Conservation (phyloP, 2,329 filamentous ascomycete species). For the Lachnellula suecica region DNA sequence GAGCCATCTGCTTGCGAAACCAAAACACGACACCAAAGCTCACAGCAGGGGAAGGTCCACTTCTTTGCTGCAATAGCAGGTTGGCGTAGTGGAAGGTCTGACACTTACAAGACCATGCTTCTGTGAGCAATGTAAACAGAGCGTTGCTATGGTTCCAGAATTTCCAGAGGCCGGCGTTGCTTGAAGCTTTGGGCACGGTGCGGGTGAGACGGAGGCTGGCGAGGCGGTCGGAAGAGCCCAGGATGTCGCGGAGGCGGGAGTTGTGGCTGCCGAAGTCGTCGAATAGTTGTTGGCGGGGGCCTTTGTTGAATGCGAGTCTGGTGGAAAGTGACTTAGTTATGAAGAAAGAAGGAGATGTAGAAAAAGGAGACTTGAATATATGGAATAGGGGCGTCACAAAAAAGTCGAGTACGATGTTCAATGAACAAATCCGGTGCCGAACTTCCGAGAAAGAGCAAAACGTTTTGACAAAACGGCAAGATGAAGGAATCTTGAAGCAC, state of each 20-base stretch:
- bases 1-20: conserved; percentile 7
- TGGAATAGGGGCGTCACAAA: no score
- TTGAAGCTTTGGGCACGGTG: not conserved
- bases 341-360: no score
- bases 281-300: conserved; percentile 10
- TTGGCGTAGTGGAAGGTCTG: conserved; percentile 16
- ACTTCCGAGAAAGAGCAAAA: no score
- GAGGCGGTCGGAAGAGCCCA: conserved; percentile 13
- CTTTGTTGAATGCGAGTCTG: conserved; percentile 15
- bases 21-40: conserved; percentile 14
- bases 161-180: conserved; percentile 10
- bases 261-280: conserved; percentile 13
- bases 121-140: conserved; percentile 9
- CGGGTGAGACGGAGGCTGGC: conserved; percentile 4
- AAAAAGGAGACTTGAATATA: no score
- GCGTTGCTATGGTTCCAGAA: conserved; percentile 15
- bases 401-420: no score
- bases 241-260: conserved; percentile 8
- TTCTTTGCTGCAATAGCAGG: conserved; percentile 11
- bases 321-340: no score
- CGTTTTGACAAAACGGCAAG: no score
- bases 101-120: conserved; percentile 16
- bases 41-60: conserved; percentile 5
- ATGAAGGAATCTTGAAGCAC: no score
- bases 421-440: no score